phyloP scores from a whole-genome alignment of 495 filamentous ascomycete genomes.

The Trichodelitschia bisporula region DNA sequence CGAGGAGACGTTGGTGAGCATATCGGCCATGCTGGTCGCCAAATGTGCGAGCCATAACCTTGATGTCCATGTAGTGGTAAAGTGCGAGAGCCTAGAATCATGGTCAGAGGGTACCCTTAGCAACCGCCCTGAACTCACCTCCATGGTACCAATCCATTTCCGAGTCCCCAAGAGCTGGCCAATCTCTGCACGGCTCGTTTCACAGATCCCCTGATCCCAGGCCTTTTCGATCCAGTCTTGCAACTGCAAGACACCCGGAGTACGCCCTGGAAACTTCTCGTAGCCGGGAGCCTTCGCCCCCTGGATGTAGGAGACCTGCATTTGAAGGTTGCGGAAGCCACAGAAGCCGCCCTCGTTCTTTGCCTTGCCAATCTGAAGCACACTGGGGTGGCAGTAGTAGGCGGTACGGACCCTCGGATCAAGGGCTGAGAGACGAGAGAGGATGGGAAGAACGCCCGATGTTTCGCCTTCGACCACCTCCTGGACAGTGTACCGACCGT shows the following conservation, averaged over 20 bases:
- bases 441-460: slow-evolving; percentile 42
- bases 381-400: slow-evolving; percentile 54
- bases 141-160: slow-evolving; percentile 89
- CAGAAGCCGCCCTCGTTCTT: slow-evolving; percentile 68
- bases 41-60: slow-evolving; percentile 26
- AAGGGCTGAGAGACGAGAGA: slow-evolving; percentile 44
- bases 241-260: slow-evolving; percentile 57
- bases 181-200: slow-evolving; percentile 49
- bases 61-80: slow-evolving; percentile 40
- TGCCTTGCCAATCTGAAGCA: slow-evolving; percentile 64
- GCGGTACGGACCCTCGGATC: slow-evolving; percentile 38
- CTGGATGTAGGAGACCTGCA: slow-evolving; percentile 61
- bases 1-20: slow-evolving; percentile 32
- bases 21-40: slow-evolving; percentile 15
- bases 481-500: slow-evolving; percentile 22
- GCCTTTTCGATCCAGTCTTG: slow-evolving; percentile 79
- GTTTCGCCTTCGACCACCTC: slow-evolving; percentile 34
- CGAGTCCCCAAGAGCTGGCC: slow-evolving; percentile 70
- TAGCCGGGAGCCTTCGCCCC: slow-evolving; percentile 28
- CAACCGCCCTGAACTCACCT: slow-evolving; percentile 27
- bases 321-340: slow-evolving; percentile 95
- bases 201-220: slow-evolving; percentile 73
- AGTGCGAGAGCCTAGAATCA: slow-evolving; percentile 47
- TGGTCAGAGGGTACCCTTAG: slow-evolving; percentile 1
- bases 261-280: slow-evolving; percentile 26